Evolutionary conservation across 768 basidiomycete species (phyloP), one percentile per base, ranked within the genome.

Genomic region (Mycena galericulata): DNA sequence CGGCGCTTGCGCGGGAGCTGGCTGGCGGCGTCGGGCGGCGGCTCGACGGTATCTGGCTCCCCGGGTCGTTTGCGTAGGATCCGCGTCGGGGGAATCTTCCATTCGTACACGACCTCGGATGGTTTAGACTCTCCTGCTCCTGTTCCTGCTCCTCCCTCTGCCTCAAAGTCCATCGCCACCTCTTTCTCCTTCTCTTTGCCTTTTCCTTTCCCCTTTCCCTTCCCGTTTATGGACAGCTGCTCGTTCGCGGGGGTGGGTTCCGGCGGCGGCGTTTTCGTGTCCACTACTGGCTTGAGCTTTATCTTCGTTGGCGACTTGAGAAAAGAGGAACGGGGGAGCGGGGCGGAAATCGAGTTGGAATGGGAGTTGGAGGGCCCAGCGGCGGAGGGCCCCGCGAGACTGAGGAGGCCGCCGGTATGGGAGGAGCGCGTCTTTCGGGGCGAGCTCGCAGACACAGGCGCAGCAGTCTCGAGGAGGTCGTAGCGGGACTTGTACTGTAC

Each of bases 231-330:
- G 40, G 74, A 70, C 30, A 26, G 20, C 6, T 34, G 58, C 2
- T 34, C 73, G 51, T 64, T 67, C 11, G 74, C 68, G 27, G 82
- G 68, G 6, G 6, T 36, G 6, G 34, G 34, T 36, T 36, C 34
- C 36, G 77, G 77, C 45, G 79, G 74, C 75, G 78, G 77, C 8
- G 80, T 67, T n/a, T 74, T n/a, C n/a, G n/a, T n/a, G n/a, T n/a
- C n/a, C n/a, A n/a, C n/a, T n/a, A n/a, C n/a, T n/a, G n/a, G n/a
- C n/a, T n/a, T 78, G n/a, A 70, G 64, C 24, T 76, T 77, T 22
- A 45, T 38, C 18, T 51, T 58, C 29, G 49, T 36, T 57, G 50
- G 49, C 12, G 49, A 59, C 60, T 69, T 69, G n/a, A 46, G 26
- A 2, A 51, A 43, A 24, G 61, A 54, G 17, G 59, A 54, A 11